Base-by-base conservation (phyloP, 495 filamentous ascomycete genomes). In the Hypoxylon subgilvum region DNA sequence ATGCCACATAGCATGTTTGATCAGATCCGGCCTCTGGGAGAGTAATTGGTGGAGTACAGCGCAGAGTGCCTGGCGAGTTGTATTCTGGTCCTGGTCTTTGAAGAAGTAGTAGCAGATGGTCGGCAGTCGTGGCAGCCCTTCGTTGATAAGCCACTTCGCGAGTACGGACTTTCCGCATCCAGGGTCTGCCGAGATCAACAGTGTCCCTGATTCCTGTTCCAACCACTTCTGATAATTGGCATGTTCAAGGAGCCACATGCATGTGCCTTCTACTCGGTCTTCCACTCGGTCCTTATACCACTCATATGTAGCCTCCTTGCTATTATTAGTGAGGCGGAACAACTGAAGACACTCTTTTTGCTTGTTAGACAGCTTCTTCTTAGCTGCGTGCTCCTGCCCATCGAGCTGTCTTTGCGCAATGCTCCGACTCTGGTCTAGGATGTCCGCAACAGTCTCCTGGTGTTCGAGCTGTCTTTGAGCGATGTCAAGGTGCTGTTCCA, bases 91-190 rank as follows among this genome's bases (percentile, higher is more conserved):
- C n/a, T 65, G 42, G 17, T 63, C 61, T 25, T 71, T 69, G 47
- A 74, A 74, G 18, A 72, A 74, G 52, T 68, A 74, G 32, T 72
- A 72, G 31, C 69, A 74, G 14, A 64, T 59, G 6, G 51, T 30
- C 4, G 61, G 61, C 10, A 43, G 28, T 14, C 12, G 6, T 8
- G 59, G 59, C 2, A 63, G 35, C 0, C 41, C 34, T 0, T 63
- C 23, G 44, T 80, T 72, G 14, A 76, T 52, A 0, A 82, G 57
- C 10, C 66, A 76, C 30, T 68, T 73, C 1, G 74, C 49, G 13
- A 80, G 49, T 6, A 80, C 76, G 0, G 78, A 78, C 54, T 82
- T 82, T 1, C 79, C 79, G 52, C 76, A 80, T 3, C 78, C 79
- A 16, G 78, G 78, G 47, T 79, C 70, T 7, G 78, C 77, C 6